A percentile compares a stretch with the other conserved stretches of the same genome.
Conservation (phyloP, 169 alveolate genomes). For the Eimeria acervulina region DNA sequence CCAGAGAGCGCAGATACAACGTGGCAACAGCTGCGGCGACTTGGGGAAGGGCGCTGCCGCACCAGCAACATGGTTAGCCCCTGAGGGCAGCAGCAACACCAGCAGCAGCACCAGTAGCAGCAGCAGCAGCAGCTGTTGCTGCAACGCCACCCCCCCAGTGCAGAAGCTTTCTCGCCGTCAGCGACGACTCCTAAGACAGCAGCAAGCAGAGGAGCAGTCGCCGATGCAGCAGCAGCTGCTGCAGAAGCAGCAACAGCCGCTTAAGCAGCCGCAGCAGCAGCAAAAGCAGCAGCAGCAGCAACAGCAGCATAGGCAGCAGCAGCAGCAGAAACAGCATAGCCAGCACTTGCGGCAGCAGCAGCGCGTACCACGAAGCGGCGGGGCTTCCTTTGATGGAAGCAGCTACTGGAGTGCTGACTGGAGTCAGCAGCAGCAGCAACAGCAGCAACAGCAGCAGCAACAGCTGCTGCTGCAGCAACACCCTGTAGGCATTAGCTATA, state of each 20-base stretch:
- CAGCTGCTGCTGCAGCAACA: slow-evolving; percentile 34
- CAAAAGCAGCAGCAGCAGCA: not conserved
- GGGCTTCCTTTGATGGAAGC: not conserved
- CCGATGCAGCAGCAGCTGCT: not conserved
- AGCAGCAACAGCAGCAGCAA: slow-evolving; percentile 48
- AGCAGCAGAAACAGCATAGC: too few species aligned
- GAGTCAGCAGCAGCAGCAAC: slow-evolving; percentile 51
- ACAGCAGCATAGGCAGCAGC: too few species aligned
- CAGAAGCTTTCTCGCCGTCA: slow-evolving; percentile 14
- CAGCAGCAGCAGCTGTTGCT: slow-evolving; percentile 14
- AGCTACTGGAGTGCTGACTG: not conserved
- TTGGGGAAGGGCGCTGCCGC: not conserved
- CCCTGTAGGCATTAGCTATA: not conserved
- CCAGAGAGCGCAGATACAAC: not conserved
- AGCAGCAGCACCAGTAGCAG: slow-evolving; percentile 40
- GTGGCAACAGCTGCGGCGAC: not conserved
- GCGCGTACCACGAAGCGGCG: not conserved
- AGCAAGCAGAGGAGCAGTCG: slow-evolving; percentile 22
- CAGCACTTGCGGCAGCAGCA: not conserved
- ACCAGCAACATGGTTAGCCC: not conserved
- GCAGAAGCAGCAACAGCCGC: slow-evolving; percentile 14
- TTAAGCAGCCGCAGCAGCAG: not conserved
- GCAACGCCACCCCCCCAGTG: not conserved
- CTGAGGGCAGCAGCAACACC: slow-evolving; percentile 3
- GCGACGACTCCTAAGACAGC: not conserved